phyloP scores from a whole-genome alignment of 768 basidiomycete species.

The Tubosaeta sp. region DNA sequence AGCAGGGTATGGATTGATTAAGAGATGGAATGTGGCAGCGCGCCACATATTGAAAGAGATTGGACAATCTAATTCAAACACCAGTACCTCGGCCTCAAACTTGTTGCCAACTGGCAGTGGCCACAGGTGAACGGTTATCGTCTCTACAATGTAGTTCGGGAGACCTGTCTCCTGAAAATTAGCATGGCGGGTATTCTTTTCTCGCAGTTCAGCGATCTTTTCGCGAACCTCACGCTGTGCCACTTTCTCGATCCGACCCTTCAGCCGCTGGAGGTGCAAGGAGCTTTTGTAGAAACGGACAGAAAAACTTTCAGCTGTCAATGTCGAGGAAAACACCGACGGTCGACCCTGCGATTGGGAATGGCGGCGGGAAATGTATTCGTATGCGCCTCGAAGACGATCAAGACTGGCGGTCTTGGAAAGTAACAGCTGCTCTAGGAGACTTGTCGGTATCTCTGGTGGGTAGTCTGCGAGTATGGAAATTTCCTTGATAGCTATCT shows the following conservation, averaged over 20 bases:
- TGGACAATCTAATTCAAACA: neutral
- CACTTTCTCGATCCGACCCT: conserved; percentile 24
- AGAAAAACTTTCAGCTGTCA: conserved; percentile 23
- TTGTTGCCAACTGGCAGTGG: conserved; percentile 34
- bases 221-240: conserved; percentile 18
- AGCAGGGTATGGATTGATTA: conserved; percentile 31
- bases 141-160: neutral
- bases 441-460: conserved; percentile 37
- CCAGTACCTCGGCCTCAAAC: neutral
- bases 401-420: conserved; percentile 25
- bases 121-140: conserved; percentile 36
- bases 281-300: conserved; percentile 29
- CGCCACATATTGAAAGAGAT: conserved; percentile 1
- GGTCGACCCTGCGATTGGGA: conserved; percentile 2
- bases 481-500: neutral
- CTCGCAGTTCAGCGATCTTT: conserved; percentile 28
- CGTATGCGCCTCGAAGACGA: conserved; percentile 25
- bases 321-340: conserved; percentile 32
- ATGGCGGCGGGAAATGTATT: conserved; percentile 32
- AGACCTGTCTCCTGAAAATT: neutral
- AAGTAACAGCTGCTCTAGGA: conserved; percentile 41
- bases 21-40: conserved; percentile 17
- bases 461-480: conserved; percentile 32
- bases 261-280: conserved; percentile 19
- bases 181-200: conserved; percentile 9